phyloP scores from a whole-genome alignment of 106 monocot species.

The Acanthochlamys bracteata region DNA sequence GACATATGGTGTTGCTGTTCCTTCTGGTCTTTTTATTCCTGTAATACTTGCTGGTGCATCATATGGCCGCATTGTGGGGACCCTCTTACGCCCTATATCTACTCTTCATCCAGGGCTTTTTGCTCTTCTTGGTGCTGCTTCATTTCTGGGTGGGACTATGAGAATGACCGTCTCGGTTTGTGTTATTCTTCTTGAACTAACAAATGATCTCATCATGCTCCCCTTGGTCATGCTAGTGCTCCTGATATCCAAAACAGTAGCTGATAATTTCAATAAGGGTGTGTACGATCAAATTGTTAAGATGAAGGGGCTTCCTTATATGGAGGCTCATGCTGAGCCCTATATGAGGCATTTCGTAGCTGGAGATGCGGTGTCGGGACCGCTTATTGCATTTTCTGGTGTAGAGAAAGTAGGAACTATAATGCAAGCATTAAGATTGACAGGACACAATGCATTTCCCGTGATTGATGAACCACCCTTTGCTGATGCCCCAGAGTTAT shows the following conservation, averaged over 20 bases:
- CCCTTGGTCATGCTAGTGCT: slow-evolving; percentile 92
- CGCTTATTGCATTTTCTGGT: slow-evolving; percentile 55
- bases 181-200: slow-evolving; percentile 89
- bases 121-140: slow-evolving; percentile 81
- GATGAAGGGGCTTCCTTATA: slow-evolving; percentile 87
- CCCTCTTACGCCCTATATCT: slow-evolving; percentile 34
- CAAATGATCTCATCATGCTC: slow-evolving; percentile 85
- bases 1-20: slow-evolving; percentile 83
- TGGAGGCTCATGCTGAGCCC: slow-evolving; percentile 88
- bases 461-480: slow-evolving; percentile 81
- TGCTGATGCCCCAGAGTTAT: slow-evolving; percentile 59
- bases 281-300: slow-evolving; percentile 85
- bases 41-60: slow-evolving; percentile 82
- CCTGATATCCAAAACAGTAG: slow-evolving; percentile 81
- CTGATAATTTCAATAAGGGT: slow-evolving; percentile 80
- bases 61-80: slow-evolving; percentile 73
- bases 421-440: slow-evolving; percentile 47
- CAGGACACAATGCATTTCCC: slow-evolving; percentile 90
- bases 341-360: slow-evolving; percentile 83
- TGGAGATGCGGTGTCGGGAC: slow-evolving; percentile 67
- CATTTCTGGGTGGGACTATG: slow-evolving; percentile 97
- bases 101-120: slow-evolving; percentile 72
- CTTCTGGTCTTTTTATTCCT: slow-evolving; percentile 94
- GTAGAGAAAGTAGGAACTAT: slow-evolving; percentile 73
- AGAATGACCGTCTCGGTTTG: slow-evolving; percentile 96